Evolutionary conservation across 495 filamentous ascomycete species (phyloP).

Genomic region (Stereocaulon alpinum): DNA sequence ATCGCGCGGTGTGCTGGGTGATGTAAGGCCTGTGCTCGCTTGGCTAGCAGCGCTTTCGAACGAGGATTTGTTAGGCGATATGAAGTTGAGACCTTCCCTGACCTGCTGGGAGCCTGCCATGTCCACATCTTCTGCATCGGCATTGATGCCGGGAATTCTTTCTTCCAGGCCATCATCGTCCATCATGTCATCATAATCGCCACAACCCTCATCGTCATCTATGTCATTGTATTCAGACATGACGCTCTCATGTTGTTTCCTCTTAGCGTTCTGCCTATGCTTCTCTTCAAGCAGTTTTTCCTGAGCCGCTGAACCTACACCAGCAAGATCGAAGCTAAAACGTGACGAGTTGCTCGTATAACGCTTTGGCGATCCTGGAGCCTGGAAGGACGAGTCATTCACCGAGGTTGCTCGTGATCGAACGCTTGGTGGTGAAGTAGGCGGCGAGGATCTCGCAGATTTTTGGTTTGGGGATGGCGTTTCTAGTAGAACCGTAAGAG

Average conservation of each 20-base stretch:
- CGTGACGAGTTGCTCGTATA: slow-evolving; percentile 79
- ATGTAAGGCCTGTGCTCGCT: slow-evolving; percentile 30
- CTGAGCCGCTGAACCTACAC: slow-evolving; percentile 64
- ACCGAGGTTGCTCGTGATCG: slow-evolving; percentile 40
- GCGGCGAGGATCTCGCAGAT: slow-evolving; percentile 26
- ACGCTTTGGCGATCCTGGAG: slow-evolving; percentile 50
- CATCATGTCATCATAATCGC: slow-evolving; percentile 50
- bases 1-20: slow-evolving; percentile 45
- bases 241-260: slow-evolving; percentile 31
- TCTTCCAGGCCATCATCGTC: slow-evolving; percentile 68
- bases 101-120: slow-evolving; percentile 35
- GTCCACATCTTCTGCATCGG: slow-evolving; percentile 34
- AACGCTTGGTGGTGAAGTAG: slow-evolving; percentile 31
- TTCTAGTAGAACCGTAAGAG: slow-evolving; percentile 29
- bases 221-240: slow-evolving; percentile 42
- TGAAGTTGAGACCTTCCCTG: slow-evolving; percentile 44
- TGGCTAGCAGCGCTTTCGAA: slow-evolving; percentile 32
- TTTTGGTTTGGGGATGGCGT: slow-evolving; percentile 30
- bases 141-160: slow-evolving; percentile 63
- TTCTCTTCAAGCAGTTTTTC: slow-evolving; percentile 80
- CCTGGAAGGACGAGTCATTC: slow-evolving; percentile 31
- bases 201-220: slow-evolving; percentile 53
- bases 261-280: slow-evolving; percentile 58
- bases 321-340: slow-evolving; percentile 83
- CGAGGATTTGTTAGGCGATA: slow-evolving; percentile 39